Conservation (phyloP, 2,329 filamentous ascomycete species). For the Trichoderma hamatum region DNA sequence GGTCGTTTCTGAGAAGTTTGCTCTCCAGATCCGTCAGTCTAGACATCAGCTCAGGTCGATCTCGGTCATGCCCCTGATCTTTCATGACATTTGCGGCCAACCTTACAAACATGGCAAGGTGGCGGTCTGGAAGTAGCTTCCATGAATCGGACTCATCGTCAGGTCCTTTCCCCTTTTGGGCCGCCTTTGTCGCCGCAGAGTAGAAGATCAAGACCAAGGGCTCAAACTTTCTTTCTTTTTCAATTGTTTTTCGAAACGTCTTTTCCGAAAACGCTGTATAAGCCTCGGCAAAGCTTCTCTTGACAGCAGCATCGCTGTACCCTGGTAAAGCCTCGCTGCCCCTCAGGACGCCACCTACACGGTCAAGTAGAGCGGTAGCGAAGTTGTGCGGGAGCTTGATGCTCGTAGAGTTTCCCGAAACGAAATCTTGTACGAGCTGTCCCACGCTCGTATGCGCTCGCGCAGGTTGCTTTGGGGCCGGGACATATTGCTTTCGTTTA, state of each 20-base stretch:
- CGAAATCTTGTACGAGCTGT: constrained; percentile 87
- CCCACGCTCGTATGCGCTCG: constrained; percentile 73
- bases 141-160: constrained; percentile 85
- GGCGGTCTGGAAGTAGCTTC: constrained; percentile 90
- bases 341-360: constrained; percentile 77
- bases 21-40: constrained; percentile 83
- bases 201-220: constrained; percentile 96
- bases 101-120: constrained; percentile 91
- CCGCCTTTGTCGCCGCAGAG: constrained; percentile 83
- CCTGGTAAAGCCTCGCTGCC: constrained; percentile 84
- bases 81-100: constrained; percentile 79
- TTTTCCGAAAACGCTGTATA: constrained; percentile 91
- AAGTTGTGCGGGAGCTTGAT: constrained; percentile 63
- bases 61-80: constrained; percentile 81
- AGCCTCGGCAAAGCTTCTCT: constrained; percentile 91
- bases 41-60: constrained; percentile 80
- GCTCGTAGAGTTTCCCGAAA: constrained; percentile 51
- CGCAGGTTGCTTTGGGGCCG: constrained; percentile 63
- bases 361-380: constrained; percentile 61
- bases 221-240: constrained; percentile 91
- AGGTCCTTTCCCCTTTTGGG: constrained; percentile 72
- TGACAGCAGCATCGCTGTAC: constrained; percentile 87
- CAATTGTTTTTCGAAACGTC: constrained; percentile 85
- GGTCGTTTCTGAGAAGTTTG: constrained; percentile 91
- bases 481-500: constrained; percentile 85